A percentile compares a stretch with the other conserved stretches of the same genome.
These are phyloP conservation scores for Hypericum androsaemum DNA, from an alignment of 345 rosid species.

Conservation along the genomic window DNA sequence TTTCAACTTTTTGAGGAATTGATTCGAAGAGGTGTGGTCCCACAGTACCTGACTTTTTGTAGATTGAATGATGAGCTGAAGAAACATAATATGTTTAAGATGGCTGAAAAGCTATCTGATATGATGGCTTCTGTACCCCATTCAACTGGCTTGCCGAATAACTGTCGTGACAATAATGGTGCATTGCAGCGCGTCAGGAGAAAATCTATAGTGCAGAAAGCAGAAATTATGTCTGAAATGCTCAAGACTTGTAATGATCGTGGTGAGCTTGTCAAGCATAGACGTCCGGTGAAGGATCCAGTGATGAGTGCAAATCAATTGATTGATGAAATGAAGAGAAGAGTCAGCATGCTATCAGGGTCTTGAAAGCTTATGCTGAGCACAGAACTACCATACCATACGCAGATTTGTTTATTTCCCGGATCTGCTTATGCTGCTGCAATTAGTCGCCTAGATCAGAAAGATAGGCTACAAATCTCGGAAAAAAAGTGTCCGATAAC, in stretches of 20 bases:
- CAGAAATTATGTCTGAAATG: conserved; percentile 70
- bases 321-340: conserved; percentile 19
- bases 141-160: conserved; percentile 51
- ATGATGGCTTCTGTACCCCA: conserved; percentile 60
- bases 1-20: conserved; percentile 53
- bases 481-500: too few species aligned
- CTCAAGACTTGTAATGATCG: conserved; percentile 61
- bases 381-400: too few species aligned
- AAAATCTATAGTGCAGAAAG: conserved; percentile 47
- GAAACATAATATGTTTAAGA: conserved; percentile 41
- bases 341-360: neutral
- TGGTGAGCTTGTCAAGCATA: conserved; percentile 38
- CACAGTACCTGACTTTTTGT: conserved; percentile 64
- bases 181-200: conserved; percentile 31
- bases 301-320: conserved; percentile 19
- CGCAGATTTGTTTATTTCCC: too few species aligned
- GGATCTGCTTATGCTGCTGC: too few species aligned
- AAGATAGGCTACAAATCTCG: too few species aligned
- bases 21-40: conserved; percentile 58
- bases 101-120: conserved; percentile 39
- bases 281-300: conserved; percentile 26
- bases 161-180: conserved; percentile 23
- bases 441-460: too few species aligned
- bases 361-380: too few species aligned
- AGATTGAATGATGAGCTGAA: conserved; percentile 50